Evolutionary conservation across 2,329 filamentous ascomycete genomes (phyloP).

Genomic region (Huntiella abstrusa): DNA sequence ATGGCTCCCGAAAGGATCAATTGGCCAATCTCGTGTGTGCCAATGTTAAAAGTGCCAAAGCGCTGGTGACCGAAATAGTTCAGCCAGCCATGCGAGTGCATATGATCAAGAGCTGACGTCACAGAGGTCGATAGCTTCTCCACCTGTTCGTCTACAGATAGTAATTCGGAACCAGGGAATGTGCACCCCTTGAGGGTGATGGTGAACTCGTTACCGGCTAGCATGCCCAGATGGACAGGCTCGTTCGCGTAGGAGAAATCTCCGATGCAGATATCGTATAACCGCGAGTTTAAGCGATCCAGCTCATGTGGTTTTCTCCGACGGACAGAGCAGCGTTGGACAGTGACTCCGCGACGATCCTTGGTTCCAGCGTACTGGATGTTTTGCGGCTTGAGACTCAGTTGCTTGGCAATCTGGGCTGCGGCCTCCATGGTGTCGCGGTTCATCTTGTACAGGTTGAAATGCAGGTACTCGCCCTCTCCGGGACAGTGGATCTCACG

Average conservation of each 20-base stretch:
- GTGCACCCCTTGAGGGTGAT: constrained; percentile 78
- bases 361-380: constrained; percentile 74
- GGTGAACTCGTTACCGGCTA: constrained; percentile 78
- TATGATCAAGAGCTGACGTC: constrained; percentile 41
- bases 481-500: constrained; percentile 12
- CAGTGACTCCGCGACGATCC: constrained; percentile 70
- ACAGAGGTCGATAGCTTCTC: constrained; percentile 22
- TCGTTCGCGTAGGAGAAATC: constrained; percentile 61
- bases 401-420: constrained; percentile 51
- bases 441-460: constrained; percentile 90
- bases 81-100: constrained; percentile 65
- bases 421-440: constrained; percentile 90
- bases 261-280: constrained; percentile 48
- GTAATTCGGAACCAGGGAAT: constrained; percentile 11
- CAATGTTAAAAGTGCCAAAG: constrained; percentile 73
- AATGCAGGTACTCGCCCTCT: constrained; percentile 64
- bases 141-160: constrained; percentile 16
- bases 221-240: constrained; percentile 62
- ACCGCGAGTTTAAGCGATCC: constrained; percentile 42
- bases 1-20: constrained; percentile 71
- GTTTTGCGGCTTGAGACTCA: constrained; percentile 55
- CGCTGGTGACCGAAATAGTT: constrained; percentile 98
- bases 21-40: constrained; percentile 70
- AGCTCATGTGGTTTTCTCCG: constrained; percentile 37
- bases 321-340: constrained; percentile 56